These are phyloP conservation scores for Saturnispora bothae DNA, from an alignment of 805 yeast species.

Conservation along the genomic window DNA sequence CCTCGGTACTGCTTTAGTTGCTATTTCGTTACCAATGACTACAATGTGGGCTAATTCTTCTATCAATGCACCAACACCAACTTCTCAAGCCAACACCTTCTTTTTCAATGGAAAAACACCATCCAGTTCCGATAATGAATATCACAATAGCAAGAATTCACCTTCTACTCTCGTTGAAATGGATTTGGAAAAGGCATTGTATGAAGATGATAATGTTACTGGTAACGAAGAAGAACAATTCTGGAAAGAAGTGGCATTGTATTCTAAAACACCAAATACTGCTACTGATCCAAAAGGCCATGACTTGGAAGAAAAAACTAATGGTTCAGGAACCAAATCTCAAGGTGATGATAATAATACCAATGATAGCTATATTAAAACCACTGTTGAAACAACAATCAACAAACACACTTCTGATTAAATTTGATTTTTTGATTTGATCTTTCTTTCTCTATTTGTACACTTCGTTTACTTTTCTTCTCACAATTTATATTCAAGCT, in stretches of 20 bases:
- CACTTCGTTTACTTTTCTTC: too few relatives aligned
- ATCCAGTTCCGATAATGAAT: constrained; percentile 7
- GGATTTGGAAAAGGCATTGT: constrained; percentile 5
- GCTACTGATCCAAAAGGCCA: constrained; percentile 17
- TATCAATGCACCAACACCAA: constrained; percentile 37
- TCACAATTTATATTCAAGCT: too few relatives aligned
- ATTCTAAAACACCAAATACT: constrained; percentile 14
- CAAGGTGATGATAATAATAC: constrained; percentile 4
- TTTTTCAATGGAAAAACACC: constrained; percentile 11
- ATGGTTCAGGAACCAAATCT: too few relatives aligned
- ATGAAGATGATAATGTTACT: background rate
- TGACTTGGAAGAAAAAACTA: constrained; percentile 2
- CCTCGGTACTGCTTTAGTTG: constrained; percentile 50
- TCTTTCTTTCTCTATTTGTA: background rate
- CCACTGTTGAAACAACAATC: constrained; percentile 13
- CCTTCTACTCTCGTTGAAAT: constrained; percentile 12
- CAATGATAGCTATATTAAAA: constrained; percentile 11
- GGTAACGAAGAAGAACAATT: constrained; percentile 18
- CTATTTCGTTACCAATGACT: constrained; percentile 68
- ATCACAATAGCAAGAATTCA: constrained; percentile 7
- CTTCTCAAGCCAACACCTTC: constrained; percentile 25
- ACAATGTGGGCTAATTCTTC: constrained; percentile 82
- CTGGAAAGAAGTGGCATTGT: constrained; percentile 25
- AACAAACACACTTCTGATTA: background rate
- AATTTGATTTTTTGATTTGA: too few relatives aligned